A percentile compares a stretch with the other conserved stretches of the same genome.
Evolutionary conservation across 805 yeast species (phyloP).

Genomic region (Scheffersomyces coipomensis): DNA sequence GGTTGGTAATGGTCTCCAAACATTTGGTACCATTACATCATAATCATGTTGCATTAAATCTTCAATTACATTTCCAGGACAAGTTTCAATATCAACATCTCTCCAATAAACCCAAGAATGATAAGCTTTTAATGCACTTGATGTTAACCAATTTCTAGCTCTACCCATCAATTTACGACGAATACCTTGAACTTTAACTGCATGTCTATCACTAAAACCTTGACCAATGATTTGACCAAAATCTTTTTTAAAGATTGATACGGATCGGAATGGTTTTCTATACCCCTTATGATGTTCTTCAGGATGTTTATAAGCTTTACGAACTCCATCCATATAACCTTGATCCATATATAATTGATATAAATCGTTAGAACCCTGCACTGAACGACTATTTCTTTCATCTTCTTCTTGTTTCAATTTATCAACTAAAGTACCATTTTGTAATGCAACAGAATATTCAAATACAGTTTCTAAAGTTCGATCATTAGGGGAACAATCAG

Average conservation of each 20-base stretch:
- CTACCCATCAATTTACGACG: slow-evolving; percentile 84
- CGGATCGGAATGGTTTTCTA: slow-evolving; percentile 68
- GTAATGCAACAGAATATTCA: slow-evolving; percentile 65
- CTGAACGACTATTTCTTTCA: slow-evolving; percentile 27
- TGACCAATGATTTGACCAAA: slow-evolving; percentile 85
- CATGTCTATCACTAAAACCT: slow-evolving; percentile 81
- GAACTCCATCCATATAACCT: slow-evolving; percentile 54
- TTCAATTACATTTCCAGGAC: slow-evolving; percentile 74
- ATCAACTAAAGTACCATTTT: slow-evolving; percentile 61
- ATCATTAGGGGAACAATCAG: slow-evolving; percentile 74
- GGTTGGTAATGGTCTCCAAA: slow-evolving; percentile 95
- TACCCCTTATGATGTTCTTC: slow-evolving; percentile 55
- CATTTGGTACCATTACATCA: slow-evolving; percentile 82
- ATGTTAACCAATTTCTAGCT: slow-evolving; percentile 80
- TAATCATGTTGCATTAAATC: slow-evolving; percentile 66
- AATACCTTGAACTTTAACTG: slow-evolving; percentile 81
- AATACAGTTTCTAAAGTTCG: slow-evolving; percentile 63
- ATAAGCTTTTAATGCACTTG: slow-evolving; percentile 72
- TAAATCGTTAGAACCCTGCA: slow-evolving; percentile 58
- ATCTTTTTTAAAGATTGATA: slow-evolving; percentile 78
- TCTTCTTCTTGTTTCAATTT: slow-evolving; percentile 44
- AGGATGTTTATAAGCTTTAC: slow-evolving; percentile 62
- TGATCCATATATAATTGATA: slow-evolving; percentile 70
- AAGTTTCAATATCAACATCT: slow-evolving; percentile 82
- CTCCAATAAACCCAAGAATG: slow-evolving; percentile 94